Percentiles rank a stretch among this genome's conserved stretches.
phyloP scores from a whole-genome alignment of 257 asterid species.

The Perilla frutescens region DNA sequence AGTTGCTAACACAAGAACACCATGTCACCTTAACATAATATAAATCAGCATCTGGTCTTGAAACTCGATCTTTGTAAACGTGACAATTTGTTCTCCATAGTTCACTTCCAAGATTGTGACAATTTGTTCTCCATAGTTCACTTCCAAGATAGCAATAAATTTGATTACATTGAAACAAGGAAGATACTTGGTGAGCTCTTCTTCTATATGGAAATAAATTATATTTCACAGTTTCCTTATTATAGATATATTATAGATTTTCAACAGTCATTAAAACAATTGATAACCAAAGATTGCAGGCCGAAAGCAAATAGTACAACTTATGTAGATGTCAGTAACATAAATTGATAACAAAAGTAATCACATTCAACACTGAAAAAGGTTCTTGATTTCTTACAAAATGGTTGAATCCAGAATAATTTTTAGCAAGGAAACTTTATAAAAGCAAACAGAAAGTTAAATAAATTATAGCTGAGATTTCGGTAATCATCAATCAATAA shows the following conservation, averaged over 20 bases:
- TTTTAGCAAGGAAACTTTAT: background rate
- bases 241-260: background rate
- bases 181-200: constrained; percentile 21
- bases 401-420: background rate
- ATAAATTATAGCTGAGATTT: too few relatives aligned
- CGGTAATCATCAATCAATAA: background rate
- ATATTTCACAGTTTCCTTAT: background rate
- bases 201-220: background rate
- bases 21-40: background rate
- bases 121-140: background rate
- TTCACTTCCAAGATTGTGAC: background rate
- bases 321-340: background rate
- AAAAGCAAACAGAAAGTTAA: too few relatives aligned
- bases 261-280: background rate
- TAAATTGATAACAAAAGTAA: background rate
- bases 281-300: background rate
- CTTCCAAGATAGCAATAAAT: background rate
- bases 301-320: background rate
- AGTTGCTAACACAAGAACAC: background rate
- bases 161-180: constrained; percentile 3
- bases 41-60: background rate
- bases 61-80: background rate
- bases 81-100: background rate
- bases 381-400: background rate
- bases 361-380: background rate